Base-by-base conservation (phyloP, 441 rosid species). In the Pelargonium citronellum region DNA sequence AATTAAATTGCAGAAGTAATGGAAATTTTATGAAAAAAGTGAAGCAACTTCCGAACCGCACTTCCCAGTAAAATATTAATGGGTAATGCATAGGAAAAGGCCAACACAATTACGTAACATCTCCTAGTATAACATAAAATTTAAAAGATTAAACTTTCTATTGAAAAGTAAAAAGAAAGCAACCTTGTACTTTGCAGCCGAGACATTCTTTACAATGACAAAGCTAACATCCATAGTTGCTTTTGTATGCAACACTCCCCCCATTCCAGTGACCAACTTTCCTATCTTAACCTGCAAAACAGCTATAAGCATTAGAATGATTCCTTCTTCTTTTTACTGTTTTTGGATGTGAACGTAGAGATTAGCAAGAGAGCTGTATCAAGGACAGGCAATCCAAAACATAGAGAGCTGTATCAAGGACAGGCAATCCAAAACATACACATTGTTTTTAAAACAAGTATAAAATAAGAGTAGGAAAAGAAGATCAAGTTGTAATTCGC, bases 161-260 rank as follows among this genome's bases (percentile, higher is more conserved):
- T 11, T 13, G 46, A 65, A 39, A 65, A 64, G 49, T 64, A 65
- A 65, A 65, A 47, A 53, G 51, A 13, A 17, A 58, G 30, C 62
- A 44, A 95, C 97, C 98, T 95, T 92, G 86, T 95, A 95, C 82
- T 92, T 91, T 78, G 90, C 86, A 80, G 99, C 96, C 83, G 89
- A 85, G 73, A 95, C 97, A 85, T 89, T 90, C 87, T 95, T 95
- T 43, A 79, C 98, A 75, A 92, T 78, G 47, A 95, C 91, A 57
- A 95, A 91, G 82, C 89, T 87, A 75, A 90, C 90, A 85, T 95
- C 98, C 43, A 76, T 70, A 64, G 89, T 86, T 73, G 86, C 77
- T 86, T 74, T 91, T 53, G 82, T 67, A 53, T 79, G 85, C 77
- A 93, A 72, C 63, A 81, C 71, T 67, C 99, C 99, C 13, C 98